Conservation (phyloP, 305 asterid species). For the Striga hermonthica region DNA sequence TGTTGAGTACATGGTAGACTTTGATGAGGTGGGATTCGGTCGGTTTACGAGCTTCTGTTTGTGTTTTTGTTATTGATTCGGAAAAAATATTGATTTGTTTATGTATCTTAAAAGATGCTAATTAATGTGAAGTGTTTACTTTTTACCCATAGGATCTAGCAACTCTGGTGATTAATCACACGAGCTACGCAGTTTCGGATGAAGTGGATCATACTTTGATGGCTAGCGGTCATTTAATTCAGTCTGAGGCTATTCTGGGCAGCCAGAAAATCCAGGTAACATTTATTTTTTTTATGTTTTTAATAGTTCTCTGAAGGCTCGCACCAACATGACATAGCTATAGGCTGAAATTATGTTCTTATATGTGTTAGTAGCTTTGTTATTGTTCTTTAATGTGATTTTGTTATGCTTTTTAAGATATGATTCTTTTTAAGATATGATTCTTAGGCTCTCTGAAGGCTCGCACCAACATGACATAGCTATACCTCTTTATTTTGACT, state of each 20-base stretch:
- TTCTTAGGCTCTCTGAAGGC: too few relatives aligned
- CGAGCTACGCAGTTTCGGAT: conserved; percentile 58
- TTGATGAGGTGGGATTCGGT: conserved; percentile 61
- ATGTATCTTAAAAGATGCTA: too few relatives aligned
- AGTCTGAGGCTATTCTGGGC: conserved; percentile 74
- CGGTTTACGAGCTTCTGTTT: not conserved
- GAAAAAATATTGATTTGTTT: not conserved
- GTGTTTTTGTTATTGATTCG: too few relatives aligned
- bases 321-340: not conserved
- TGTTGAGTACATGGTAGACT: conserved; percentile 78
- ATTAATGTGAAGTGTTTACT: conserved; percentile 11
- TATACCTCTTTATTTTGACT: conserved; percentile 12
- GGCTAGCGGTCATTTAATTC: conserved; percentile 59
- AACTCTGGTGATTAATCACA: conserved; percentile 77
- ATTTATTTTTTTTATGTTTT: not conserved
- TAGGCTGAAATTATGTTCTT: not conserved
- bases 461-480: too few relatives aligned
- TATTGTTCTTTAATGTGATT: too few relatives aligned
- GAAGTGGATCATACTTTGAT: conserved; percentile 75
- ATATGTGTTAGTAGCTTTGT: too few relatives aligned
- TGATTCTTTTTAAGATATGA: not conserved
- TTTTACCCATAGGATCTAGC: conserved; percentile 52
- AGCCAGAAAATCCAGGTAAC: conserved; percentile 60
- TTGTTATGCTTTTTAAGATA: conserved; percentile 1
- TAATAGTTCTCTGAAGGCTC: not conserved